These are phyloP conservation scores for Diaporthe sp. DNA, from an alignment of 2,329 filamentous ascomycete genomes.

Conservation along the genomic window DNA sequence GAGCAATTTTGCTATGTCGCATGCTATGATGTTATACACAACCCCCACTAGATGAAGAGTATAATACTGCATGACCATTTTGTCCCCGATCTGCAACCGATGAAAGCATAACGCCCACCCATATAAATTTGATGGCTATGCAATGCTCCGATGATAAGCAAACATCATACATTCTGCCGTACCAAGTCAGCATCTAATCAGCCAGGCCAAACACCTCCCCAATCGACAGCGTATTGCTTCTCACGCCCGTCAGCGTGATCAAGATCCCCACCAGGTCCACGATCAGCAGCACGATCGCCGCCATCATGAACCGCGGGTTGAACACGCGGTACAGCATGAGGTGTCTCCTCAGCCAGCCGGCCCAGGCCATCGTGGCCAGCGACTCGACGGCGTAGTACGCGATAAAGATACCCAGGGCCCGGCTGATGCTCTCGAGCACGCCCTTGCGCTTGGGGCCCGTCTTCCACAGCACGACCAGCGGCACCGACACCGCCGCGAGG, in stretches of 20 bases:
- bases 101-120: constrained; percentile 2
- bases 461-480: constrained; percentile 90
- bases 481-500: constrained; percentile 81
- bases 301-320: constrained; percentile 89
- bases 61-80: not conserved
- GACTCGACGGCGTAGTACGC: constrained; percentile 86
- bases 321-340: constrained; percentile 98
- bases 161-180: not conserved
- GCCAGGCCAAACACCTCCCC: constrained; percentile 90
- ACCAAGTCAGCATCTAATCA: constrained; percentile 46
- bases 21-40: not conserved
- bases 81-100: not conserved
- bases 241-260: constrained; percentile 78
- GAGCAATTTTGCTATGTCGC: not conserved
- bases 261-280: constrained; percentile 80
- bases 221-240: constrained; percentile 82
- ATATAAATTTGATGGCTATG: not conserved
- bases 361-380: constrained; percentile 89
- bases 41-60: not conserved
- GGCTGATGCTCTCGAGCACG: constrained; percentile 76
- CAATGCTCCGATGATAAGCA: not conserved
- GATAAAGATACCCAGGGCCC: constrained; percentile 79
- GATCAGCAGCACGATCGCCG: constrained; percentile 75
- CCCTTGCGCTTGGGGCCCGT: constrained; percentile 78
- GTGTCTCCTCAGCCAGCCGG: constrained; percentile 86